Percentiles rank a stretch among this genome's conserved stretches.
Evolutionary conservation across 805 yeast genomes (phyloP).

Genomic region (Ogataea methylovora): DNA sequence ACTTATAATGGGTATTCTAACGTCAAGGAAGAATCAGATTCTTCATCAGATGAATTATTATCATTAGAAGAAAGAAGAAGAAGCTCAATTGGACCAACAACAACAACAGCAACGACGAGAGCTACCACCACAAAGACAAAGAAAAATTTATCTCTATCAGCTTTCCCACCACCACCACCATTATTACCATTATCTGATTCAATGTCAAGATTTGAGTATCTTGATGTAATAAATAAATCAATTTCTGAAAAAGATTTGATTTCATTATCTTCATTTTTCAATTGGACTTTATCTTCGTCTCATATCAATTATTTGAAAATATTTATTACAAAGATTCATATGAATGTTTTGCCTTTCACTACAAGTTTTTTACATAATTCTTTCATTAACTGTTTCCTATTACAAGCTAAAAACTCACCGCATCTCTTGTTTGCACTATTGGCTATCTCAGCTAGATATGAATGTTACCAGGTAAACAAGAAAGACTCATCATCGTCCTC

Average conservation of each 20-base stretch:
- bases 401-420: conserved; percentile 39
- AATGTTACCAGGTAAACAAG: conserved; percentile 22
- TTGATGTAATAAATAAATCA: conserved; percentile 20
- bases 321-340: conserved; percentile 26
- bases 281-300: conserved; percentile 22
- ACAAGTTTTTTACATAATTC: conserved; percentile 26
- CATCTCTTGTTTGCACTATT: conserved; percentile 62
- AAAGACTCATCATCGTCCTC: neutral
- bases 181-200: conserved; percentile 7
- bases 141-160: too few species aligned
- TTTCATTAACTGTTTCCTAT: conserved; percentile 23
- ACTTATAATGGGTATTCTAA: neutral
- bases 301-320: conserved; percentile 26
- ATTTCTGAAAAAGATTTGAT: conserved; percentile 16
- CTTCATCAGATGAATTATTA: conserved; percentile 1
- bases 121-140: too few species aligned
- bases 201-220: conserved; percentile 18
- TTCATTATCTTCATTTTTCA: conserved; percentile 22
- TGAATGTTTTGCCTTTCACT: conserved; percentile 28
- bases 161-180: conserved; percentile 19
- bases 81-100: neutral
- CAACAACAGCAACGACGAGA: neutral
- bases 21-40: conserved; percentile 2
- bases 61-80: too few species aligned
- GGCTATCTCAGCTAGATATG: conserved; percentile 63